Conservation (phyloP, 768 basidiomycete genomes). For the Steccherinum ochraceum region DNA sequence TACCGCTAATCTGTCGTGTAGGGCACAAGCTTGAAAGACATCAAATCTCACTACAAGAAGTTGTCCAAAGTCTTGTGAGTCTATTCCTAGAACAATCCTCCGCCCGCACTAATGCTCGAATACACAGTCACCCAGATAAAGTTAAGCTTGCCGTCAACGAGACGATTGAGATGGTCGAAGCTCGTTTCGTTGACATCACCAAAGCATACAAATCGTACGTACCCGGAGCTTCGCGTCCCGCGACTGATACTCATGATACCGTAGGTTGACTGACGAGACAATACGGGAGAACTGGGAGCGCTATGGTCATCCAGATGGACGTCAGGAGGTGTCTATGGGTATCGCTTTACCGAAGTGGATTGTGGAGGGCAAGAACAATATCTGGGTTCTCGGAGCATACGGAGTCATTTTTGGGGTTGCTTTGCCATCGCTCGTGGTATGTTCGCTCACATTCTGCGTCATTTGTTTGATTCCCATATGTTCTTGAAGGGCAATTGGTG, state of each 20-base stretch:
- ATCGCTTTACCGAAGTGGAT: conserved; percentile 95
- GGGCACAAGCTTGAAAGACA: conserved; percentile 77
- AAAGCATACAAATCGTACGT: conserved; percentile 95
- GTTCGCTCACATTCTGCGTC: conserved; percentile 7
- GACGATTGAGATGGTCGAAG: conserved; percentile 80
- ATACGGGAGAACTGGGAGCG: conserved; percentile 86
- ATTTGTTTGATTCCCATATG: not conserved
- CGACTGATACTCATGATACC: not conserved
- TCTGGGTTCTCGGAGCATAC: conserved; percentile 86
- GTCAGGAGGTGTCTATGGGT: conserved; percentile 90
- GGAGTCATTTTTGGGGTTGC: conserved; percentile 83
- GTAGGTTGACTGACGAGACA: conserved; percentile 83
- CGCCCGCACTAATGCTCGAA: not conserved
- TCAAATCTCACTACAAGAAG: conserved; percentile 93
- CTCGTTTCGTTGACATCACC: conserved; percentile 86
- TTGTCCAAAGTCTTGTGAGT: conserved; percentile 81
- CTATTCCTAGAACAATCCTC: not conserved
- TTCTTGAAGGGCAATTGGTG: conserved; percentile 87
- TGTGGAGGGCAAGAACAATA: conserved; percentile 84
- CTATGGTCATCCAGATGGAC: conserved; percentile 94
- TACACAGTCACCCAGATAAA: conserved; percentile 89
- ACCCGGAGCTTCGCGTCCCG: not conserved
- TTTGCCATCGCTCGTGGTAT: conserved; percentile 78
- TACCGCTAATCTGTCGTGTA: conserved; percentile 21
- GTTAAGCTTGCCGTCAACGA: conserved; percentile 76